phyloP scores from a whole-genome alignment of 2,329 filamentous ascomycete species.

The Chalaropsis thielavioides region DNA sequence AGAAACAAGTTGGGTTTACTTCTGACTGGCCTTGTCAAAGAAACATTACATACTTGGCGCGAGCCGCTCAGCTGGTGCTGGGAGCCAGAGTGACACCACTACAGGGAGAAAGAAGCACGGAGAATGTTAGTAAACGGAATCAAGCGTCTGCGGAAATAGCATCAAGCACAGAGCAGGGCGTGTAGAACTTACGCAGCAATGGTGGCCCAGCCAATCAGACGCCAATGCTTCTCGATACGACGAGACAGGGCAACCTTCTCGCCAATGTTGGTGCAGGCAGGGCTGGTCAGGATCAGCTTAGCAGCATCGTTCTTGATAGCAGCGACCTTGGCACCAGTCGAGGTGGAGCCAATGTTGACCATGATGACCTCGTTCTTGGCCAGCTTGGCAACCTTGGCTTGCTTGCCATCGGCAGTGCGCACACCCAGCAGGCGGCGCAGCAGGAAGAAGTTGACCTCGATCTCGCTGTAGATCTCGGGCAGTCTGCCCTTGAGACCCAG shows the following conservation, averaged over 20 bases:
- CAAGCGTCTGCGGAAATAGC: no score
- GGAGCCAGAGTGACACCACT: slow-evolving; percentile 42
- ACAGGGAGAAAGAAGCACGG: slow-evolving; percentile 3
- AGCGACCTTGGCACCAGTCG: slow-evolving; percentile 91
- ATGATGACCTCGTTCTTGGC: slow-evolving; percentile 98
- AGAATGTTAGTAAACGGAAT: slow-evolving; percentile 19
- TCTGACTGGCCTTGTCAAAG: not conserved
- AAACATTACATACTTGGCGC: not conserved
- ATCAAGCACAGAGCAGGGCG: not conserved
- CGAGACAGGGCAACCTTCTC: slow-evolving; percentile 95
- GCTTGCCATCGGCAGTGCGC: slow-evolving; percentile 94
- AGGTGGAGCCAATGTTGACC: slow-evolving; percentile 98
- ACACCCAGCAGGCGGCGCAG: slow-evolving; percentile 89
- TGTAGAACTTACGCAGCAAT: slow-evolving; percentile 48
- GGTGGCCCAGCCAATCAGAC: slow-evolving; percentile 81
- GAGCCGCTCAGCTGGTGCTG: slow-evolving; percentile 29
- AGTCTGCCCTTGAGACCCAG: slow-evolving; percentile 86
- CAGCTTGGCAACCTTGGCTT: slow-evolving; percentile 97
- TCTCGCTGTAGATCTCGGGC: slow-evolving; percentile 93
- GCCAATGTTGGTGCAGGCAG: slow-evolving; percentile 90
- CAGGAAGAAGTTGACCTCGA: slow-evolving; percentile 99
- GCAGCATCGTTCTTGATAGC: slow-evolving; percentile 96
- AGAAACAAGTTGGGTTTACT: not conserved
- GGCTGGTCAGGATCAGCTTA: slow-evolving; percentile 82
- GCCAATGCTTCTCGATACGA: slow-evolving; percentile 99